Base-by-base conservation (phyloP, 768 basidiomycete species). In the Lactifluus subvellereus region DNA sequence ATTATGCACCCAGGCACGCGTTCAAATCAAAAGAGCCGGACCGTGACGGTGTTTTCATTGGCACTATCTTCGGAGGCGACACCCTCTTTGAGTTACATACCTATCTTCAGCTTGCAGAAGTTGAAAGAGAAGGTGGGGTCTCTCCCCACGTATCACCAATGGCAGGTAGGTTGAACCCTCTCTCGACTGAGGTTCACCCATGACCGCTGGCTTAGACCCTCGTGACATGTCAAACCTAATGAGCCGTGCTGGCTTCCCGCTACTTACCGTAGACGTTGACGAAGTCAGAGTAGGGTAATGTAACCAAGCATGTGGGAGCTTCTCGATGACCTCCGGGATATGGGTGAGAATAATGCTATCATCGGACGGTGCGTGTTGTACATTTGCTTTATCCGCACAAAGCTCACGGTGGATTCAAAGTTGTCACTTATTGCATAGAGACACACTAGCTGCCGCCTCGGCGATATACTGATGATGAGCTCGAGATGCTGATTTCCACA, bases 271-370 rank as follows among this genome's bases (percentile, higher is more conserved):
- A 37, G 97, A 99, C 70, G 84, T 89, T 40, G 97, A 99, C 71
- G 97, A 99, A 76, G 81, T 99, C 7, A 85, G 83, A 66, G 85
- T 98, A 42, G 82, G 82, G n/a, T n/a, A n/a, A n/a, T n/a, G 7
- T 99, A 98, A 71, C 97, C 97, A 0, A 89, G 86, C 50, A 95
- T 98, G 82, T 98, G 90, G 88, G 96, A 98, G 71, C 82, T 99
- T 14, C 79, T 98, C 74, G 85, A 94, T 60, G 97, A 99, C 73
- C 75, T 99, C n/a, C 81, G 84, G 56, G 86, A 92, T 71, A 99
- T 99, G 97, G 97, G 97, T 20, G 97, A 99, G 72, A 85, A 84
- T 54, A 98, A 97, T 71, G 93, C 94, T 10, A 82, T 98, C 49
- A 76, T 95, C 37, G 92, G 90, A 69, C 79, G 93, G 87, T 91